Conservation (phyloP, 176 grass and related monocot genomes). For the Leersia perrieri region DNA sequence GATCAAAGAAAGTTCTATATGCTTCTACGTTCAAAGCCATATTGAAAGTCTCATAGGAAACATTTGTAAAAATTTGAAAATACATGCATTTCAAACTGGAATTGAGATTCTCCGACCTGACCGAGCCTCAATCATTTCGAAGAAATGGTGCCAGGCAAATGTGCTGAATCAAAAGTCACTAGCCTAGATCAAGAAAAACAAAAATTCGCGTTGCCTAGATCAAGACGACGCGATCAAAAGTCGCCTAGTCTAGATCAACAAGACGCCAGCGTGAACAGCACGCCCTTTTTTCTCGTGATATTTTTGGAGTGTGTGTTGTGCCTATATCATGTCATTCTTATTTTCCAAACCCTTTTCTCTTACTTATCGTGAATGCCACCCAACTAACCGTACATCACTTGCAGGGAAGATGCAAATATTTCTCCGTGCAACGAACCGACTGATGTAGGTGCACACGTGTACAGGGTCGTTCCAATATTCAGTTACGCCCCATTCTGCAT, state of each 20-base stretch:
- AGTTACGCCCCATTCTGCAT: background rate
- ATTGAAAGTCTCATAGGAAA: background rate
- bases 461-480: background rate
- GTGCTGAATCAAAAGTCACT: background rate
- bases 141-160: background rate
- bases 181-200: too few species aligned
- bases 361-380: constrained; percentile 28
- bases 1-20: background rate
- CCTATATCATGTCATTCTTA: background rate
- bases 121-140: background rate
- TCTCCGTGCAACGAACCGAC: background rate
- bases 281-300: background rate
- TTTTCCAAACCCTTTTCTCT: background rate
- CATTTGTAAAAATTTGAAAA: background rate
- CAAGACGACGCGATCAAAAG: too few species aligned
- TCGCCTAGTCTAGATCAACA: background rate
- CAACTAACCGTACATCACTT: background rate
- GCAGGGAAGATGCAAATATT: background rate
- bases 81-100: background rate
- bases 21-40: background rate
- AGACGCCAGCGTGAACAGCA: background rate
- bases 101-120: too few species aligned
- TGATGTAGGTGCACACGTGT: background rate
- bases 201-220: too few species aligned
- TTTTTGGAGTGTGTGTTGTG: background rate